Percentiles rank a stretch among this genome's conserved stretches.
Evolutionary conservation across 2,329 filamentous ascomycete species (phyloP).

Genomic region (Sclerotiophoma versabilis): DNA sequence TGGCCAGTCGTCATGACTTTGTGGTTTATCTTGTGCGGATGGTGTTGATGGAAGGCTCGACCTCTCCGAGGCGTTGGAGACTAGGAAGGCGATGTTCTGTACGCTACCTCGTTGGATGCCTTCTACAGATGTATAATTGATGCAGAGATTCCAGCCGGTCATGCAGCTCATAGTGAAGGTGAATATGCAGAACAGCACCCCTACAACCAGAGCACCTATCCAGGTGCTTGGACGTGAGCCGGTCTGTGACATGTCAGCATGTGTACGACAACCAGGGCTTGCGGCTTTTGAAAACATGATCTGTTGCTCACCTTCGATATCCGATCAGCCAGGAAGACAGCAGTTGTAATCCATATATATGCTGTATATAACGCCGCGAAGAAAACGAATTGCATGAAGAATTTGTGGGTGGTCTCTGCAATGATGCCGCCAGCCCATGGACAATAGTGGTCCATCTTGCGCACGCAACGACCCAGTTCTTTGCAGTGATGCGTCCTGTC

Average conservation of each 20-base stretch:
- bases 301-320: slow-evolving; percentile 51
- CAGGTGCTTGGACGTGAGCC: slow-evolving; percentile 52
- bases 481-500: slow-evolving; percentile 88
- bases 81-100: slow-evolving; percentile 75
- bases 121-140: slow-evolving; percentile 87
- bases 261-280: too few relatives aligned
- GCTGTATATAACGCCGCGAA: slow-evolving; percentile 75
- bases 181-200: slow-evolving; percentile 81
- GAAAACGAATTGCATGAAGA: slow-evolving; percentile 85
- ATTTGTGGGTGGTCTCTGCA: slow-evolving; percentile 86
- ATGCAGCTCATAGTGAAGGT: slow-evolving; percentile 77
- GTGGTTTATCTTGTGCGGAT: slow-evolving; percentile 15
- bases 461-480: slow-evolving; percentile 80
- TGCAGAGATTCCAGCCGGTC: slow-evolving; percentile 71
- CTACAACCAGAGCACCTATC: slow-evolving; percentile 70
- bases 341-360: slow-evolving; percentile 68
- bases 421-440: slow-evolving; percentile 96
- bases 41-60: slow-evolving; percentile 21
- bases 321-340: slow-evolving; percentile 68
- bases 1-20: slow-evolving; percentile 30
- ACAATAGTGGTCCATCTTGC: slow-evolving; percentile 95
- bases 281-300: too few relatives aligned
- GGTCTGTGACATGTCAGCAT: slow-evolving; percentile 19
- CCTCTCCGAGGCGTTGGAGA: slow-evolving; percentile 25
- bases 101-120: slow-evolving; percentile 67